Percentiles rank a stretch among this genome's conserved stretches.
phyloP scores from a whole-genome alignment of 306 rosid genomes.

The Gastrolobium bilobum region DNA sequence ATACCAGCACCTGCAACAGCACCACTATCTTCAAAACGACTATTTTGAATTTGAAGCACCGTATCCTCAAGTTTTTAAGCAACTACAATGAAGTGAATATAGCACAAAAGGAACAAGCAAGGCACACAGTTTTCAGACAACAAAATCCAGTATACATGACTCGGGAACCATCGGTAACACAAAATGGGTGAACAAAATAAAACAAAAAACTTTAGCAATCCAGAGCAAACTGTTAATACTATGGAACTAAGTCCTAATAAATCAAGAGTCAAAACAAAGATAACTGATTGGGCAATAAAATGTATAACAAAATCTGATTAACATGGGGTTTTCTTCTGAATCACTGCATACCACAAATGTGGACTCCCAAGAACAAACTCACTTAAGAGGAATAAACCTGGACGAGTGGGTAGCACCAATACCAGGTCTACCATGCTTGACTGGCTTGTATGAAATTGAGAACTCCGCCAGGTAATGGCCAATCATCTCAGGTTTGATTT shows the following conservation, averaged over 20 bases:
- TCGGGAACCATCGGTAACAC: neutral
- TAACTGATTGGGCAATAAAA: constrained; percentile 5
- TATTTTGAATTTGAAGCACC: too few relatives aligned
- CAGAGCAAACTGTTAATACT: neutral
- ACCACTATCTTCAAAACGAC: too few relatives aligned
- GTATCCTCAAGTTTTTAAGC: too few relatives aligned
- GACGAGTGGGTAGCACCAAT: constrained; percentile 58
- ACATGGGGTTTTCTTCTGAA: constrained; percentile 34
- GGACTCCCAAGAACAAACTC: constrained; percentile 41
- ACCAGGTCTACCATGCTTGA: constrained; percentile 59
- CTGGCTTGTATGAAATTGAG: constrained; percentile 52
- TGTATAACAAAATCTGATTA: constrained; percentile 44
- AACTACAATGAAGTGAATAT: too few relatives aligned
- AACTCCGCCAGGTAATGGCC: constrained; percentile 57
- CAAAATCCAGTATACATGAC: neutral
- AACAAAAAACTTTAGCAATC: neutral
- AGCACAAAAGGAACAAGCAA: too few relatives aligned
- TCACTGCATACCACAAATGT: constrained; percentile 39
- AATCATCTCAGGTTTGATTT: constrained; percentile 56
- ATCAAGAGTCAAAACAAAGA: constrained; percentile 1
- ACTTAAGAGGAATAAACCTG: constrained; percentile 58
- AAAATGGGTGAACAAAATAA: neutral
- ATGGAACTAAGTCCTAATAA: neutral
- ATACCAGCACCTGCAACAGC: too few relatives aligned
- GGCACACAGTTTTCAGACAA: neutral